A percentile compares a stretch with the other conserved stretches of the same genome.
Conservation (phyloP, 2,329 filamentous ascomycete genomes). For the Blastomyces gilchristii region DNA sequence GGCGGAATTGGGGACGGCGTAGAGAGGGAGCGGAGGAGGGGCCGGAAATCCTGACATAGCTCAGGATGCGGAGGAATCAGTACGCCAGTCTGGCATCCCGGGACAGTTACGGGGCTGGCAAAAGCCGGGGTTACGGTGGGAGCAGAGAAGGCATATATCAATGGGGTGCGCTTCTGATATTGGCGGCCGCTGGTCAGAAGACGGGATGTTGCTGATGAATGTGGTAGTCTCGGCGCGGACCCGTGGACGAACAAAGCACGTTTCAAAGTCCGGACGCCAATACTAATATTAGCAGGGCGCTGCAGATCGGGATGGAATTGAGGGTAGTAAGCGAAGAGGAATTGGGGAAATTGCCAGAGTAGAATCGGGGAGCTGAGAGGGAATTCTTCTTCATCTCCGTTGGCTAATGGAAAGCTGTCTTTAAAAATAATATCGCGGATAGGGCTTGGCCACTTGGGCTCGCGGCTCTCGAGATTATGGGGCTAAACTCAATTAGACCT, state of each 20-base stretch:
- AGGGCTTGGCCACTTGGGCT: neutral
- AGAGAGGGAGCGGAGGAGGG: conserved; percentile 46
- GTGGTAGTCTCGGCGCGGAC: neutral
- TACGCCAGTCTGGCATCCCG: conserved; percentile 11
- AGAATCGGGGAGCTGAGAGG: neutral
- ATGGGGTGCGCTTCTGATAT: neutral
- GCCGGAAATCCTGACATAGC: conserved; percentile 52
- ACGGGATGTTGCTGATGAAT: neutral
- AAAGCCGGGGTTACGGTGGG: conserved; percentile 1
- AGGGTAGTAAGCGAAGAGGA: neutral
- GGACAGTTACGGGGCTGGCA: conserved; percentile 2
- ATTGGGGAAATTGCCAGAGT: neutral
- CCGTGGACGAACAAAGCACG: neutral
- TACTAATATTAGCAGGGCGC: neutral
- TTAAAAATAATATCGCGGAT: neutral
- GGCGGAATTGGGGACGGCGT: conserved; percentile 35
- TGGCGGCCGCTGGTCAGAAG: neutral
- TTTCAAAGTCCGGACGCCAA: neutral
- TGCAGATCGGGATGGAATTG: neutral
- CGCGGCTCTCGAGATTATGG: neutral
- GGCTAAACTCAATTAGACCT: too few relatives aligned
- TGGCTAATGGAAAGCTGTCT: neutral
- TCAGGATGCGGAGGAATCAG: conserved; percentile 30
- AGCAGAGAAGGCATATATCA: conserved; percentile 8
- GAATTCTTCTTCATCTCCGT: neutral